Evolutionary conservation across 2,329 filamentous ascomycete genomes (phyloP), one percentile per base, ranked within the genome.

Genomic region (Colletotrichum theobromicola): DNA sequence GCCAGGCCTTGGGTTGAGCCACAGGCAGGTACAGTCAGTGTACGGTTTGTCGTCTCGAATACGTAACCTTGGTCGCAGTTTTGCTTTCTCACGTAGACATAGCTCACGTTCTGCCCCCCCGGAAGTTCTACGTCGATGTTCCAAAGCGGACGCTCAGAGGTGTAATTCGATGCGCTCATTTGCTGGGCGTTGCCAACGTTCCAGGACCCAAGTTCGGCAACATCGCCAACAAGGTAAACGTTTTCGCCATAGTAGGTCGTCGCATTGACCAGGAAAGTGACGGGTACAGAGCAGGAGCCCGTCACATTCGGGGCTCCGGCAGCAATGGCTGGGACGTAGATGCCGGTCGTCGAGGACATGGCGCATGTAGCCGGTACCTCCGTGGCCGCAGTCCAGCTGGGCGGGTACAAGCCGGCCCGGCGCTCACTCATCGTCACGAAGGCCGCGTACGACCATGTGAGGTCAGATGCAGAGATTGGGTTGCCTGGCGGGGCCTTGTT

Each of bases 381-480:
- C 67, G 77, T 71, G 10, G 77, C 72, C 12, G 73, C 75, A 18
- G 77, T 75, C 78, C 80, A 83, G 74, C 77, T 79, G 3, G 81
- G 79, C 1, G 80, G 79, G 65, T 83, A 80, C 37, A 82, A 78
- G 16, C 81, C 81, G 1, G 79, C 79, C 21, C 85, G 85, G 53
- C 86, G 85, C 65, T 84, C 81, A 26, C 81, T 79, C 78, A 86
- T 85, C 4, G 86, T 87, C 57, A 90, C 79, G 77, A 90, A 89
- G 6, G 87, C 83, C 16, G 87, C 87, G 72, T 88, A 89, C 7
- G 87, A 88, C 88, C 87, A 89, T n/a, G 88, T 89, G 15, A 89
- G 81, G 73, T 89, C 86, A 18, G 77, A 78, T 2, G 88, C 88
- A 7, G 87, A 88, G 2, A 85, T 79, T 0, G 86, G 87, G 1